Conservation (phyloP, 148 eudicot species). For the Chenopodium quinoa region DNA sequence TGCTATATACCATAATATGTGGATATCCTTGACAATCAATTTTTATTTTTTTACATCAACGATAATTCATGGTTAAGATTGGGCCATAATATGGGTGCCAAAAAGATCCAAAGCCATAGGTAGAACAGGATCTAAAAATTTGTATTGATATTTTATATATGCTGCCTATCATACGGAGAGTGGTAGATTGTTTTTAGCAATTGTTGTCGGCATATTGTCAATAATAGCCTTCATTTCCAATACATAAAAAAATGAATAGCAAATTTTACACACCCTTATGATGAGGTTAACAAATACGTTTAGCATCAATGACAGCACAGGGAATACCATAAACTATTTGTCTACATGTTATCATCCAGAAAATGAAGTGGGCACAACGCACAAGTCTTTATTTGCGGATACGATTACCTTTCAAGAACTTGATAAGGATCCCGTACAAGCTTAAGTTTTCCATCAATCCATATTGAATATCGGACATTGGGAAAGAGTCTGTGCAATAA, state of each 20-base stretch:
- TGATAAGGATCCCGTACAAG: slow-evolving; percentile 85
- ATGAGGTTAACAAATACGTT: background rate
- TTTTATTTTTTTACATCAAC: background rate
- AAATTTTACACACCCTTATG: too few species aligned
- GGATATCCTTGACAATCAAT: background rate
- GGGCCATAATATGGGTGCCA: background rate
- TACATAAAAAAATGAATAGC: too few species aligned
- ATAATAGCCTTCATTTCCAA: too few species aligned
- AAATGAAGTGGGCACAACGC: background rate
- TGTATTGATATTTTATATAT: too few species aligned
- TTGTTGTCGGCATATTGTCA: too few species aligned
- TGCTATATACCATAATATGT: background rate
- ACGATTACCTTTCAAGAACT: slow-evolving; percentile 70
- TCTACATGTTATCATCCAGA: background rate
- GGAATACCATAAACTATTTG: background rate
- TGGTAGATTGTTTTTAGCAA: too few species aligned
- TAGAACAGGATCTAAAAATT: background rate
- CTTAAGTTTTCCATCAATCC: slow-evolving; percentile 95
- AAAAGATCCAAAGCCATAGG: background rate
- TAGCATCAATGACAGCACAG: background rate
- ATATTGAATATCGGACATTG: slow-evolving; percentile 66
- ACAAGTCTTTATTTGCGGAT: slow-evolving; percentile 7
- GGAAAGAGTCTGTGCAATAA: slow-evolving; percentile 87
- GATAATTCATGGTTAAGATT: background rate
- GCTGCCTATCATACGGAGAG: too few species aligned